These are phyloP conservation scores for Trametes villosa DNA, from an alignment of 768 basidiomycete species.

Conservation along the genomic window DNA sequence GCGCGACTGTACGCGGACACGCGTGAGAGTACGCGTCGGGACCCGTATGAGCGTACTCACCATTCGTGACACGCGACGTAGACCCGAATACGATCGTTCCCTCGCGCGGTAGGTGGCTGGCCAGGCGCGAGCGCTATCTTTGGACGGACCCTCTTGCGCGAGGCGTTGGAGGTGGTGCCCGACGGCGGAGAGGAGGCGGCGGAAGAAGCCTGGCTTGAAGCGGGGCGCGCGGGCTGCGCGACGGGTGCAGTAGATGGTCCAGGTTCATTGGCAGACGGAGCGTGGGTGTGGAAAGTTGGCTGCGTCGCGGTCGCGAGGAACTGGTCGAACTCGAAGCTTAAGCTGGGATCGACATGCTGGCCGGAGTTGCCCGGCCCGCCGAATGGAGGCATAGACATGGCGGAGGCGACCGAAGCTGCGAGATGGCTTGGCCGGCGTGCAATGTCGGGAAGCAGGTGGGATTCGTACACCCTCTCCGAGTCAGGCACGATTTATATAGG, in stretches of 20 bases:
- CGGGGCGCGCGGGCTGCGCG: not conserved
- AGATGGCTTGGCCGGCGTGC: no score
- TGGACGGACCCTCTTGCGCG: slow-evolving; percentile 36
- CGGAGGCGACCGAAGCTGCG: not conserved
- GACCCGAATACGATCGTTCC: slow-evolving; percentile 71
- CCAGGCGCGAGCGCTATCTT: slow-evolving; percentile 70
- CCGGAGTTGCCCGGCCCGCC: no score
- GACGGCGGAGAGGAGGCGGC: slow-evolving; percentile 4
- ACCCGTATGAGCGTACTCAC: slow-evolving; percentile 40
- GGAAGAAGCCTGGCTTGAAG: not conserved
- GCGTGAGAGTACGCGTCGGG: no score
- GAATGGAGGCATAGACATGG: not conserved
- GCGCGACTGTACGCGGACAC: slow-evolving; percentile 12
- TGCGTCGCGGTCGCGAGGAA: not conserved
- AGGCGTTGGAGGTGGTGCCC: not conserved
- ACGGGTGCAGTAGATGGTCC: not conserved
- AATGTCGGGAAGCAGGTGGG: no score
- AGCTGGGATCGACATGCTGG: not conserved
- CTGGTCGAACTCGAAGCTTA: not conserved
- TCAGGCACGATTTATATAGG: no score
- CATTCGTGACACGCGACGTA: slow-evolving; percentile 82
- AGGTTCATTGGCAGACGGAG: not conserved
- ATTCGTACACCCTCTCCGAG: no score
- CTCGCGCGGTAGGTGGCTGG: slow-evolving; percentile 80
- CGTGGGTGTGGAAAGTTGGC: not conserved